Percentiles rank a stretch among this genome's conserved stretches.
These are phyloP conservation scores for Hibiscus tridactylites DNA, from an alignment of 345 rosid species.

Conservation along the genomic window DNA sequence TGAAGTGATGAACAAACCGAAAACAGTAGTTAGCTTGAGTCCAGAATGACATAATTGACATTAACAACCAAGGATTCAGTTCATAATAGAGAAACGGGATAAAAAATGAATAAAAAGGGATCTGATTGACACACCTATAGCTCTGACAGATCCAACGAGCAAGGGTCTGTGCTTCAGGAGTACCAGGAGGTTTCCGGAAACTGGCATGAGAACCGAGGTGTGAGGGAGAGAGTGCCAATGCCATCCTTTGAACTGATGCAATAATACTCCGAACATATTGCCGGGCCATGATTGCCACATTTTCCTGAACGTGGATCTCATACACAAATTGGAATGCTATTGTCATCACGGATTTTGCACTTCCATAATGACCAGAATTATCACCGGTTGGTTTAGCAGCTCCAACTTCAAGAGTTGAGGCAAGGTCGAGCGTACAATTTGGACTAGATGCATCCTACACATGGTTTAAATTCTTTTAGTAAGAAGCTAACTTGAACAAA, in stretches of 20 bases:
- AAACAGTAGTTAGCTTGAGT: background rate
- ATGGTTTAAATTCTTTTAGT: background rate
- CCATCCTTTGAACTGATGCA: conserved; percentile 86
- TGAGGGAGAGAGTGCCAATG: conserved; percentile 86
- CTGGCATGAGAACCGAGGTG: conserved; percentile 48
- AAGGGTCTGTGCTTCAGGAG: conserved; percentile 86
- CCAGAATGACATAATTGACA: background rate
- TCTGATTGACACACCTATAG: conserved; percentile 39
- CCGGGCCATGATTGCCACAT: conserved; percentile 79
- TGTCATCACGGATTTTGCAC: conserved; percentile 85
- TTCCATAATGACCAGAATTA: conserved; percentile 38
- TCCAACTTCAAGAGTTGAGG: conserved; percentile 86
- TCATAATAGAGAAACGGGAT: background rate
- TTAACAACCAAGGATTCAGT: background rate
- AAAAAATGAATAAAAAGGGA: background rate
- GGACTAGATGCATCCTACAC: conserved; percentile 75
- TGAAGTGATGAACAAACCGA: background rate
- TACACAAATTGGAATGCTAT: conserved; percentile 90
- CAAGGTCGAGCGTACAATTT: conserved; percentile 88
- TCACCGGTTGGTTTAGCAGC: conserved; percentile 44
- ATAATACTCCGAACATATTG: conserved; percentile 83
- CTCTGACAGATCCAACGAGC: conserved; percentile 85
- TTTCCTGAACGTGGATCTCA: conserved; percentile 84
- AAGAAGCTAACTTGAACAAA: background rate
- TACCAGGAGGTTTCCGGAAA: conserved; percentile 56